A percentile compares a stretch with the other conserved stretches of the same genome.
Conservation (phyloP, 2,329 filamentous ascomycete genomes). For the Furcasterigmium furcatum region DNA sequence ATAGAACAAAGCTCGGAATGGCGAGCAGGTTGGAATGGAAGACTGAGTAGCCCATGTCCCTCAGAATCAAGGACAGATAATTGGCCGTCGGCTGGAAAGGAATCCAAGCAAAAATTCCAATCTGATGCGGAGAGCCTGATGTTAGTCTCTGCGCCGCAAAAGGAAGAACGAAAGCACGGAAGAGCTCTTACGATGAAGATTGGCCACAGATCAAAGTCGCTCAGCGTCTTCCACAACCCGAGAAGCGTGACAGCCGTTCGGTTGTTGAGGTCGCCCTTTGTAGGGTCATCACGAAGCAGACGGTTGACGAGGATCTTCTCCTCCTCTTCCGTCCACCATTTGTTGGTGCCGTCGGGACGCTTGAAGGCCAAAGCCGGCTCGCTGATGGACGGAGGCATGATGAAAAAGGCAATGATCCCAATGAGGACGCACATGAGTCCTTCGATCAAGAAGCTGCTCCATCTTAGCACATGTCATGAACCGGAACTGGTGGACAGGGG, state of each 20-base stretch:
- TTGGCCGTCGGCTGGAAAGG: constrained; percentile 39
- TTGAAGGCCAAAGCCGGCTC: constrained; percentile 51
- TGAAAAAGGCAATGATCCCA: constrained; percentile 37
- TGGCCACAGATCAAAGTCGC: constrained; percentile 45
- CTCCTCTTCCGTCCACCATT: constrained; percentile 60
- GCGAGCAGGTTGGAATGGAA: no score
- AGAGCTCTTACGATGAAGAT: no score
- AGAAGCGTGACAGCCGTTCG: constrained; percentile 48
- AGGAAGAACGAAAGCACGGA: no score
- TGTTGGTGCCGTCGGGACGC: constrained; percentile 54
- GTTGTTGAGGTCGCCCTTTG: constrained; percentile 60
- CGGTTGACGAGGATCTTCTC: constrained; percentile 62
- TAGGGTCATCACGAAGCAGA: constrained; percentile 56
- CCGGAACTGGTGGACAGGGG: background rate
- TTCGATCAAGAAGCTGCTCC: constrained; percentile 48
- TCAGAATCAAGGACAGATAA: no score
- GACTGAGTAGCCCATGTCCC: no score
- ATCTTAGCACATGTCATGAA: background rate
- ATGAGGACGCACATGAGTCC: constrained; percentile 38
- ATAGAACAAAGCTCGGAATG: constrained; percentile 38
- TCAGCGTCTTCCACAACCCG: constrained; percentile 46
- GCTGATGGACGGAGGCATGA: constrained; percentile 42
- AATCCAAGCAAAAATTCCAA: constrained; percentile 41
- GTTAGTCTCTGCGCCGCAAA: no score
- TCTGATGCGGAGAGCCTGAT: constrained; percentile 24